Base-by-base conservation (phyloP, 1,139 yeast genomes). In the Yamadazyma jaroonii region DNA sequence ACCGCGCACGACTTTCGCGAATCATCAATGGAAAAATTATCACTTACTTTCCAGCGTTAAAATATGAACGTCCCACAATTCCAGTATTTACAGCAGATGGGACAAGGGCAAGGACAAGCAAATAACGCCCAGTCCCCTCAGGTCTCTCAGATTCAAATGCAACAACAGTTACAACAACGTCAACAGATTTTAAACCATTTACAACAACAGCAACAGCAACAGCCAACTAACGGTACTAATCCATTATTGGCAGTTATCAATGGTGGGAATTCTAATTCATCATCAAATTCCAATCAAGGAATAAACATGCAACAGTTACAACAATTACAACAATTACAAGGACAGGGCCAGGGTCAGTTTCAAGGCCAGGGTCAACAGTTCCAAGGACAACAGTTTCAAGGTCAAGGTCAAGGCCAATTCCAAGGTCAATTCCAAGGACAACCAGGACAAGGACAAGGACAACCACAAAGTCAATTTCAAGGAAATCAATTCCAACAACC, bases 41-140 rank as follows among this genome's bases (percentile, higher is more conserved):
- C 24, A 30, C 15, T 6, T 7, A n/a, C n/a, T n/a, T n/a, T n/a
- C n/a, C n/a, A n/a, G n/a, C n/a, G n/a, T n/a, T n/a, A n/a, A n/a
- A 25, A 13, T 9, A 59, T 59, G 64, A 69, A 65, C 56, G 62
- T 65, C 41, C 74, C 74, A 29, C 76, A 69, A 46, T 64, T 69
- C 38, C 75, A 67, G 48, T 69, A 67, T 50, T 57, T 70, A 44
- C 75, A 65, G 51, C 65, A 56, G 46, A 47, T 52, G 42, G 65
- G 56, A 34, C 67, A 54, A 32, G 57, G 51, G 15, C 67, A 50
- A 45, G 67, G 53, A 34, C 56, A 49, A 20, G 50, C 51, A 31
- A 54, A 46, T 38, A 47, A 53, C 14, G 38, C 48, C 23, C 69
- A 61, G 39, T 64, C 72, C 29, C 72, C 74, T 1, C 75, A 63